Evolutionary conservation across 2,329 filamentous ascomycete species (phyloP), one percentile per base, ranked within the genome.

Genomic region (Microcyclosporella mali): DNA sequence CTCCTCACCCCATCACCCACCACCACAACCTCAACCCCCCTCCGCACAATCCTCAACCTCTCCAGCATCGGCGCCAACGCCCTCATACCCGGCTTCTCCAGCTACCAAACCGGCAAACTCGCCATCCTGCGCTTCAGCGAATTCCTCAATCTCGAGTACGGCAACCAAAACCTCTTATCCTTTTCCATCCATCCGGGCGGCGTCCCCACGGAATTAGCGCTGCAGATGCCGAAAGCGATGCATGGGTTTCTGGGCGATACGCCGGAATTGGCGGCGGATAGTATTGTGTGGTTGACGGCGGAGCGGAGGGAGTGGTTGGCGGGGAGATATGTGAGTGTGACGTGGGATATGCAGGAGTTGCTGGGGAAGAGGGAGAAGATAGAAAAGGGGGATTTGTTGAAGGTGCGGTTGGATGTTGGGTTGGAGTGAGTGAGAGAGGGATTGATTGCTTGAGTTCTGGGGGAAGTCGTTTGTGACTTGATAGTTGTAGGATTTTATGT

Each of bases 21-120:
- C n/a, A n/a, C n/a, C n/a, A 43, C 49, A 25, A 25, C 42, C 16
- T 15, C 33, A 7, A 16, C 32, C 12, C 58, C 64, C 15, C 44
- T 59, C 32, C 69, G 69, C 51, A 71, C 66, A 2, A 60, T 72
- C 41, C 59, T 77, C 41, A 64, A 67, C 33, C 50, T 69, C 11
- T 57, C 64, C 17, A 72, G 67, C 37, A 56, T 61, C 16, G 71
- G 69, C 2, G 71, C 66, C 1, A 57, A 68, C 16, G 6, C 43
- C 30, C 12, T 48, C 16, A 35, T 43, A 9, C 47, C 51, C 1
- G 54, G 50, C 17, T 46, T 59, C 0, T 71, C 67, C 7, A 64
- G 64, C 0, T 77, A 77, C 51, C 69, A 73, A 51, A 61, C 61
- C 2, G 58, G 59, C 37, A 77, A 77, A 50, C 62, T 74, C 32